A percentile compares a stretch with the other conserved stretches of the same genome.
Conservation (phyloP, 805 yeast genomes). For the Ogataea angusta region DNA sequence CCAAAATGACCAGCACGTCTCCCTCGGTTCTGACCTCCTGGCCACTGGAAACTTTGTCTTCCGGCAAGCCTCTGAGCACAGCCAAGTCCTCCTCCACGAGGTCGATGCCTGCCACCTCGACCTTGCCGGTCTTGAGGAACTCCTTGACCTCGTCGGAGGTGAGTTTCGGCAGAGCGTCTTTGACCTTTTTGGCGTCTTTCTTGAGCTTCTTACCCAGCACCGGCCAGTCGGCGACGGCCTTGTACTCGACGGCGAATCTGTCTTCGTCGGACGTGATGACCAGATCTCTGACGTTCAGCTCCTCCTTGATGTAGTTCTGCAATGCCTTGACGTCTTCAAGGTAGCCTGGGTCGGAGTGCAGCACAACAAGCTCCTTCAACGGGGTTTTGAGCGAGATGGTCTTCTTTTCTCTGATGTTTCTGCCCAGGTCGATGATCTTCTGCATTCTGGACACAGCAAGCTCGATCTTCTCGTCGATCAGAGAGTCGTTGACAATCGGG, state of each 20-base stretch:
- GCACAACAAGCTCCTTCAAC: slow-evolving; percentile 77
- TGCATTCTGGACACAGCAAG: slow-evolving; percentile 93
- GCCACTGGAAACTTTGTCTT: slow-evolving; percentile 57
- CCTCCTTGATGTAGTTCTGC: slow-evolving; percentile 79
- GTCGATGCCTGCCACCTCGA: slow-evolving; percentile 85
- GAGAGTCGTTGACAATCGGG: slow-evolving; percentile 78
- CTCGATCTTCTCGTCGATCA: slow-evolving; percentile 81
- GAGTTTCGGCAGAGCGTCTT: slow-evolving; percentile 83
- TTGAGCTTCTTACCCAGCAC: slow-evolving; percentile 95
- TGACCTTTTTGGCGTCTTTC: slow-evolving; percentile 89
- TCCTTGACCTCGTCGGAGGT: slow-evolving; percentile 79
- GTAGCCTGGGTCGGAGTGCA: slow-evolving; percentile 75
- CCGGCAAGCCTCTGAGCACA: slow-evolving; percentile 87
- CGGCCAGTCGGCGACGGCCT: slow-evolving; percentile 98
- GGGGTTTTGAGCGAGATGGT: slow-evolving; percentile 93
- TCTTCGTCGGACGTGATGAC: slow-evolving; percentile 87
- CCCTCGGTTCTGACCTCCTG: slow-evolving; percentile 84
- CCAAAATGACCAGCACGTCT: slow-evolving; percentile 87
- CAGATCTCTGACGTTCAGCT: slow-evolving; percentile 86
- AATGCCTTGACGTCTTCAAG: slow-evolving; percentile 75
- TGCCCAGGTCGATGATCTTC: slow-evolving; percentile 91
- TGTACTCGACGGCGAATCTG: slow-evolving; percentile 87
- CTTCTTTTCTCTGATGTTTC: slow-evolving; percentile 95
- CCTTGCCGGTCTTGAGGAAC: slow-evolving; percentile 67
- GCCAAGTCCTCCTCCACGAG: slow-evolving; percentile 85